phyloP scores from a whole-genome alignment of 2,329 filamentous ascomycete species.

The Ascochyta fabae region DNA sequence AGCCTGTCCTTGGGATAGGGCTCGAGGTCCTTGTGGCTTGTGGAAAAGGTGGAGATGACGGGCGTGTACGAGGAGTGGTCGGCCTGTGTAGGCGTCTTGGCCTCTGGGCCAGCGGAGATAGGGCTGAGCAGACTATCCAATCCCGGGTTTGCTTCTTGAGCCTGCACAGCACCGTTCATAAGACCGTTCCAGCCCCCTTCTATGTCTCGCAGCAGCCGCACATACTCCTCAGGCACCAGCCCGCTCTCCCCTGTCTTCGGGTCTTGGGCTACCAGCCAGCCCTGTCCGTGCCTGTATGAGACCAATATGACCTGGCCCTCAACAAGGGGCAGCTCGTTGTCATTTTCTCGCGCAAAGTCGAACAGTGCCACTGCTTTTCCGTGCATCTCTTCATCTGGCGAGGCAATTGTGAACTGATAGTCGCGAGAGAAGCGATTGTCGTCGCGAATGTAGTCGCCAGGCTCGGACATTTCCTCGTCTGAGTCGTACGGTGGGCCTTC shows the following conservation, averaged over 20 bases:
- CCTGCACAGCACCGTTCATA: conserved; percentile 43
- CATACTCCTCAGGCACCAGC: conserved; percentile 94
- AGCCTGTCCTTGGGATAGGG: conserved; percentile 53
- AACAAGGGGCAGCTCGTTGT: conserved; percentile 89
- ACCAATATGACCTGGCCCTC: conserved; percentile 98
- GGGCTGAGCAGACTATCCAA: conserved; percentile 43
- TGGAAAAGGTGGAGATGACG: conserved; percentile 59
- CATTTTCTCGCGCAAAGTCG: conserved; percentile 93
- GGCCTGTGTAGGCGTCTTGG: conserved; percentile 50
- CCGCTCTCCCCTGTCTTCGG: conserved; percentile 93
- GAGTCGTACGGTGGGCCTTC: conserved; percentile 50
- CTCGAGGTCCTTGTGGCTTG: conserved; percentile 58
- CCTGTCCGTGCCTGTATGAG: conserved; percentile 93
- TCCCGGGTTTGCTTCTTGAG: conserved; percentile 30
- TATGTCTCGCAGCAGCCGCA: conserved; percentile 88
- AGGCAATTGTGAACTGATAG: conserved; percentile 94
- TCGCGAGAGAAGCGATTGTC: conserved; percentile 85
- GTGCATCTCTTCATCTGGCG: conserved; percentile 96
- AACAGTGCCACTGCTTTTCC: conserved; percentile 95
- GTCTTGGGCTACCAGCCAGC: conserved; percentile 96
- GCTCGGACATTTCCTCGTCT: conserved; percentile 58
- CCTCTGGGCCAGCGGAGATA: conserved; percentile 44
- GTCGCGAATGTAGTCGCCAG: conserved; percentile 61
- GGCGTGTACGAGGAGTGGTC: conserved; percentile 50
- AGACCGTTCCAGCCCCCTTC: conserved; percentile 75